These are phyloP conservation scores for Poronia punctata DNA, from an alignment of 495 filamentous ascomycete species.

Conservation along the genomic window DNA sequence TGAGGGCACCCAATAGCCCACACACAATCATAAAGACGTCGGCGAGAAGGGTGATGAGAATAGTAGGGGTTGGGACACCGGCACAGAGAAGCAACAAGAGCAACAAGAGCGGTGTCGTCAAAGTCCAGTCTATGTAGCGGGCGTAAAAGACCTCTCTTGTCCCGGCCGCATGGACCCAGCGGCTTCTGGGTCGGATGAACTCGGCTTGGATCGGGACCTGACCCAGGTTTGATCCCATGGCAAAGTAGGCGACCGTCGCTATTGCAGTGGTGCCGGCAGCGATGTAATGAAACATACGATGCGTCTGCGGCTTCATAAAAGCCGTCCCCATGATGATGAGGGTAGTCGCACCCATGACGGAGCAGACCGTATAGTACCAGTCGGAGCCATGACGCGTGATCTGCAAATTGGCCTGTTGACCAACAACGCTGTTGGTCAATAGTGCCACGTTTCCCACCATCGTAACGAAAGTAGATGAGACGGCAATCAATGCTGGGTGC, in stretches of 20 bases:
- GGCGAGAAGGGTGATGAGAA: slow-evolving; percentile 55
- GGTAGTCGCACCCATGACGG: slow-evolving; percentile 39
- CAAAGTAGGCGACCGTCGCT: slow-evolving; percentile 60
- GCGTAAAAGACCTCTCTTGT: slow-evolving; percentile 65
- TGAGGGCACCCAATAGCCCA: slow-evolving; percentile 56
- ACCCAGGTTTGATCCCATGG: slow-evolving; percentile 62
- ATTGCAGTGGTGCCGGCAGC: slow-evolving; percentile 53
- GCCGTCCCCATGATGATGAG: slow-evolving; percentile 37
- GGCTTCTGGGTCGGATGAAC: slow-evolving; percentile 32
- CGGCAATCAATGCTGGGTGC: not conserved
- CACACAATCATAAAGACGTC: slow-evolving; percentile 57
- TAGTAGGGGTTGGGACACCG: slow-evolving; percentile 57
- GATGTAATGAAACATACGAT: slow-evolving; percentile 67
- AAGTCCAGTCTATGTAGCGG: slow-evolving; percentile 59
- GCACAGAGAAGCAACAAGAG: slow-evolving; percentile 57
- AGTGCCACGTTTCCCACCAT: slow-evolving; percentile 42
- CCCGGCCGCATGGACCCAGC: slow-evolving; percentile 33
- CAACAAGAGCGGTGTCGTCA: slow-evolving; percentile 45
- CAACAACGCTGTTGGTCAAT: slow-evolving; percentile 36
- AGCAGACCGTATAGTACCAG: slow-evolving; percentile 47
- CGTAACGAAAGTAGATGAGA: slow-evolving; percentile 2
- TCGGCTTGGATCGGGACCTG: slow-evolving; percentile 54
- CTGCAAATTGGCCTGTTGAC: slow-evolving; percentile 40
- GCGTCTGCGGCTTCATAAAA: slow-evolving; percentile 41
- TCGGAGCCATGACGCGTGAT: slow-evolving; percentile 55